Evolutionary conservation across 495 filamentous ascomycete species (phyloP).

Genomic region (Penicillium bialowiezense): DNA sequence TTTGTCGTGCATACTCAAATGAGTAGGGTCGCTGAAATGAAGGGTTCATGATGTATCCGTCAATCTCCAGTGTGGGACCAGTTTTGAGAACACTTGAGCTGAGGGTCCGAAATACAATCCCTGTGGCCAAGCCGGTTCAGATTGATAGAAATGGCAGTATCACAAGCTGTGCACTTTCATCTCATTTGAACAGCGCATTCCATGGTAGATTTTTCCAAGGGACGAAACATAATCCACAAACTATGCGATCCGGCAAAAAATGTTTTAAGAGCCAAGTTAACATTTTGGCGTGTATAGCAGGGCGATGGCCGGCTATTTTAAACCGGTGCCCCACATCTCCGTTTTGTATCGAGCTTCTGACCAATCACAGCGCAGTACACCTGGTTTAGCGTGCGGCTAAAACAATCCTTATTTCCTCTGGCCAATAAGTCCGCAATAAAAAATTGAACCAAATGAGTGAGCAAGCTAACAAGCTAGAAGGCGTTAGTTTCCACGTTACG

Average conservation of each 20-base stretch:
- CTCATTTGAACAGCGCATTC: not conserved
- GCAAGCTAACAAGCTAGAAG: not conserved
- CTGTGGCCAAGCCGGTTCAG: slow-evolving; percentile 4
- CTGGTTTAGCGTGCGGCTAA: not conserved
- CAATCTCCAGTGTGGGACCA: not conserved
- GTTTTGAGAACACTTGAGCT: not conserved
- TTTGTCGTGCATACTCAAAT: not conserved
- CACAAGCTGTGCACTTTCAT: not conserved
- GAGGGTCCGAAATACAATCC: not conserved
- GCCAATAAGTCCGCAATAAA: not conserved
- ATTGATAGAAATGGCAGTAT: not conserved
- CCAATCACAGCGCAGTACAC: not conserved
- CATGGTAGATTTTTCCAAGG: not conserved
- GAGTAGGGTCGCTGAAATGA: not conserved
- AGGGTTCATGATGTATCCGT: not conserved
- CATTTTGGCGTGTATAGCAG: too few species aligned
- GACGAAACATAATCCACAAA: not conserved
- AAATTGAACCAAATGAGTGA: not conserved
- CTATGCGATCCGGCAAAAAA: too few species aligned
- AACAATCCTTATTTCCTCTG: not conserved
- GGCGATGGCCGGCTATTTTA: slow-evolving; percentile 7
- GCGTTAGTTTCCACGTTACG: not conserved
- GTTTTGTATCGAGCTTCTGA: not conserved
- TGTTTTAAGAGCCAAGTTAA: too few species aligned
- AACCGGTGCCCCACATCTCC: not conserved